Evolutionary conservation across 768 basidiomycete species (phyloP).

Genomic region (Collybia mongolica): DNA sequence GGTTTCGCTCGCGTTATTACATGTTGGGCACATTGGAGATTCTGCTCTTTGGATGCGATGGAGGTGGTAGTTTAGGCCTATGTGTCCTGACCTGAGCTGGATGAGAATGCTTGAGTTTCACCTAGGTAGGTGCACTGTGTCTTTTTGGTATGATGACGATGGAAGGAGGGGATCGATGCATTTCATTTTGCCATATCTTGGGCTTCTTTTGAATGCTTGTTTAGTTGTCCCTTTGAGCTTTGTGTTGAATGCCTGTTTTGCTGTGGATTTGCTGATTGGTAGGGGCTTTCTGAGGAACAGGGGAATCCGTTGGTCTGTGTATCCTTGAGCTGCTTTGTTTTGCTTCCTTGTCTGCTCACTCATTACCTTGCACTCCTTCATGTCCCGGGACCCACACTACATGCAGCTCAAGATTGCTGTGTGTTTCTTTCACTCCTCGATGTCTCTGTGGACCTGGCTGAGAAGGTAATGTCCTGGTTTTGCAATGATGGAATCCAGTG

Average conservation of each 20-base stretch:
- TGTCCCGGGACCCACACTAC: constrained; percentile 11
- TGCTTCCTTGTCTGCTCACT: constrained; percentile 11
- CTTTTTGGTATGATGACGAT: constrained; percentile 13
- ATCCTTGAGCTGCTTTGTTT: constrained; percentile 12
- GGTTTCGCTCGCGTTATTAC: too few species aligned
- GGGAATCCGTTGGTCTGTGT: background rate
- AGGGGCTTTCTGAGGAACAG: background rate
- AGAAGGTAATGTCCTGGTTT: constrained; percentile 3
- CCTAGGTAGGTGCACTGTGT: constrained; percentile 4
- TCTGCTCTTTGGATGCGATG: constrained; percentile 21
- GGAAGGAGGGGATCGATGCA: constrained; percentile 14
- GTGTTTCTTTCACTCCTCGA: background rate
- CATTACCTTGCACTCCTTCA: constrained; percentile 10
- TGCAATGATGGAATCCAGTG: too few species aligned
- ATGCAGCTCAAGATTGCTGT: too few species aligned
- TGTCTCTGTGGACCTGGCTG: background rate
- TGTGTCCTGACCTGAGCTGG: constrained; percentile 30
- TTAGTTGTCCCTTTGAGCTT: background rate
- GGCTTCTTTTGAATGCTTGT: constrained; percentile 1
- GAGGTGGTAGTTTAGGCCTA: constrained; percentile 27
- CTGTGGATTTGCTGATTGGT: background rate
- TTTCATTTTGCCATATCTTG: background rate
- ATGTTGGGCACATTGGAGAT: too few species aligned
- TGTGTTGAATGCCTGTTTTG: background rate
- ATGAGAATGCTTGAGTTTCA: constrained; percentile 19